Percentiles rank a stretch among this genome's conserved stretches.
Conservation (phyloP, 179 eudicot genomes). For the Monotropa hypopitys region DNA sequence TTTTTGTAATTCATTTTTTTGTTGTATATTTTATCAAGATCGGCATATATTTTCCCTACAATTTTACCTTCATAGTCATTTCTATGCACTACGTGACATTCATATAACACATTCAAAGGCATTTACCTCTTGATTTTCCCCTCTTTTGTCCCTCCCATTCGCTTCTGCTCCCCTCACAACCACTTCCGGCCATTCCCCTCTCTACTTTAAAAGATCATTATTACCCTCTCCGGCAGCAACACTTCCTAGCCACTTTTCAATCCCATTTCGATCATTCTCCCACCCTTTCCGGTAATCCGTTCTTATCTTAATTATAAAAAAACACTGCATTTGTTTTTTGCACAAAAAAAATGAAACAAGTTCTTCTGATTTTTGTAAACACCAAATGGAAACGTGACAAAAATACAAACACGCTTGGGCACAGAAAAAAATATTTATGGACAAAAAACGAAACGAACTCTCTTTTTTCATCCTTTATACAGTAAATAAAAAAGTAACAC, state of each 20-base stretch:
- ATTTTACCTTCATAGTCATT: neutral
- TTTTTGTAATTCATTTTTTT: neutral
- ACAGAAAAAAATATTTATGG: neutral
- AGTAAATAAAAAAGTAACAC: neutral
- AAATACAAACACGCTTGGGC: neutral
- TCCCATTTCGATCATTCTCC: neutral
- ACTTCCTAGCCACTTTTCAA: neutral
- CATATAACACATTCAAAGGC: neutral
- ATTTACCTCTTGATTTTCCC: neutral
- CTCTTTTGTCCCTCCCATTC: neutral
- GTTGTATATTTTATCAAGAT: neutral
- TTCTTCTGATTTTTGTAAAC: neutral
- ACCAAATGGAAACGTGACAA: neutral
- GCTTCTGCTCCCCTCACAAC: neutral
- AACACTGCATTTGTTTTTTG: neutral
- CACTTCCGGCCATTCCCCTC: neutral
- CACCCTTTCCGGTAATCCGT: neutral
- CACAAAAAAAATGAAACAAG: neutral
- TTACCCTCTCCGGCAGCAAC: neutral
- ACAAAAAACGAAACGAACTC: neutral
- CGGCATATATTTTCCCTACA: too few relatives aligned
- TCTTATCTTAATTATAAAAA: neutral
- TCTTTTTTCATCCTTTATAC: neutral
- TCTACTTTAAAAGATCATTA: neutral
- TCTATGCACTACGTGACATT: neutral